phyloP scores from a whole-genome alignment of 2,329 filamentous ascomycete species.

The Trichoderma hamatum region DNA sequence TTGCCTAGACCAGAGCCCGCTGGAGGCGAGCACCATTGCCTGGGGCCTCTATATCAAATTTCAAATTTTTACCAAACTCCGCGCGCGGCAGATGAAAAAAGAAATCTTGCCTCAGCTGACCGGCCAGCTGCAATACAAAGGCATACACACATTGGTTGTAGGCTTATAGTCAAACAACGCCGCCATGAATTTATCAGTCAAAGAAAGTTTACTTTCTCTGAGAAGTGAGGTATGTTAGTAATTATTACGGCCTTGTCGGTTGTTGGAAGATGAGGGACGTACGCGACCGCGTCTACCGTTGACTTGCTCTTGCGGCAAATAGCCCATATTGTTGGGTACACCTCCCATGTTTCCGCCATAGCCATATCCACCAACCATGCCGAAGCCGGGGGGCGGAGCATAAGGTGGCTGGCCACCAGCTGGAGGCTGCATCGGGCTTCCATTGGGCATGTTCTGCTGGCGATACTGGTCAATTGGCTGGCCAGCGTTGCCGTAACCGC shows the following conservation, averaged over 20 bases:
- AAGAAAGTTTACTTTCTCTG: constrained; percentile 36
- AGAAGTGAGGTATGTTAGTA: constrained; percentile 32
- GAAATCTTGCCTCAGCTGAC: constrained; percentile 14
- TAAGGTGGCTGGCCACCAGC: constrained; percentile 49
- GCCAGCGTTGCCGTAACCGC: constrained; percentile 53
- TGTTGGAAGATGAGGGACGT: constrained; percentile 40
- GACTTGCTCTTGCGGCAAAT: constrained; percentile 57
- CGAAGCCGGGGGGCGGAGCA: constrained; percentile 52
- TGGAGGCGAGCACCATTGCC: constrained; percentile 22
- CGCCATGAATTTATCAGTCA: constrained; percentile 13
- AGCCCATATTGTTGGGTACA: constrained; percentile 51
- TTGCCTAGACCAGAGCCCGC: constrained; percentile 15
- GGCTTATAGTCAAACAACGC: background rate
- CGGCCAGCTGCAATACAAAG: constrained; percentile 18
- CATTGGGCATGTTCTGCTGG: constrained; percentile 54
- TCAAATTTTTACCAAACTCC: constrained; percentile 27
- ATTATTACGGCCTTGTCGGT: constrained; percentile 27
- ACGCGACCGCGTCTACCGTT: constrained; percentile 62
- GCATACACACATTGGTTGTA: background rate
- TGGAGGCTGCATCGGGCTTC: constrained; percentile 54
- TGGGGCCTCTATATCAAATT: constrained; percentile 27
- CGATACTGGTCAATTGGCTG: constrained; percentile 60
- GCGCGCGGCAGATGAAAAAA: constrained; percentile 15
- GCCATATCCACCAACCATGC: constrained; percentile 50
- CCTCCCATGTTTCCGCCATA: constrained; percentile 55